A percentile compares a stretch with the other conserved stretches of the same genome.
Conservation (phyloP, 768 basidiomycete genomes). For the Lactifluus volemus region DNA sequence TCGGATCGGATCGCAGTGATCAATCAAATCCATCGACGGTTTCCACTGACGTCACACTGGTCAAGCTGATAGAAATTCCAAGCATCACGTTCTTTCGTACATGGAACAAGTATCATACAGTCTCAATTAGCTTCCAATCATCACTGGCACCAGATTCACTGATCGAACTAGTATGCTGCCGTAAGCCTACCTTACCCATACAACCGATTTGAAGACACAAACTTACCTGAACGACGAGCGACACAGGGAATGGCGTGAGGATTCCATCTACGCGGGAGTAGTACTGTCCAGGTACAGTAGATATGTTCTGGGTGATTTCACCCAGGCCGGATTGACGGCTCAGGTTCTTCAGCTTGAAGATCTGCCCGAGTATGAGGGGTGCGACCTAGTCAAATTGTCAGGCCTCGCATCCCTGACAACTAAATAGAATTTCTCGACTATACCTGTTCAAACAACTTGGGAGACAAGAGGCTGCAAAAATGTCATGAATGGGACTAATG, state of each 20-base stretch:
- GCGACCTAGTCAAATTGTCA: constrained; percentile 9
- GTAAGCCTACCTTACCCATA: background rate
- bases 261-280: constrained; percentile 17
- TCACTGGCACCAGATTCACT: background rate
- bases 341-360: constrained; percentile 20
- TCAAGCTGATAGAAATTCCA: too few species aligned
- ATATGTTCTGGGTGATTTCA: background rate
- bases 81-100: too few species aligned
- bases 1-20: too few species aligned
- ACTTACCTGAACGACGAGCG: constrained; percentile 22
- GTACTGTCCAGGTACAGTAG: constrained; percentile 4
- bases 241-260: constrained; percentile 21
- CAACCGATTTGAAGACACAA: background rate
- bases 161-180: background rate
- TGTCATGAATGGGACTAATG: background rate
- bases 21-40: too few species aligned
- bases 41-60: too few species aligned
- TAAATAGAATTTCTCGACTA: background rate
- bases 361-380: constrained; percentile 8
- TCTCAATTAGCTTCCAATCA: background rate
- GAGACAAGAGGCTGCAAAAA: constrained; percentile 9
- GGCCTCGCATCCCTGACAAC: background rate
- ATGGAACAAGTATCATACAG: background rate
- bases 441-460: constrained; percentile 13
- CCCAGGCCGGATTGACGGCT: constrained; percentile 17